phyloP scores from a whole-genome alignment of 2,329 filamentous ascomycete genomes.

The Leptodontidium sp. region DNA sequence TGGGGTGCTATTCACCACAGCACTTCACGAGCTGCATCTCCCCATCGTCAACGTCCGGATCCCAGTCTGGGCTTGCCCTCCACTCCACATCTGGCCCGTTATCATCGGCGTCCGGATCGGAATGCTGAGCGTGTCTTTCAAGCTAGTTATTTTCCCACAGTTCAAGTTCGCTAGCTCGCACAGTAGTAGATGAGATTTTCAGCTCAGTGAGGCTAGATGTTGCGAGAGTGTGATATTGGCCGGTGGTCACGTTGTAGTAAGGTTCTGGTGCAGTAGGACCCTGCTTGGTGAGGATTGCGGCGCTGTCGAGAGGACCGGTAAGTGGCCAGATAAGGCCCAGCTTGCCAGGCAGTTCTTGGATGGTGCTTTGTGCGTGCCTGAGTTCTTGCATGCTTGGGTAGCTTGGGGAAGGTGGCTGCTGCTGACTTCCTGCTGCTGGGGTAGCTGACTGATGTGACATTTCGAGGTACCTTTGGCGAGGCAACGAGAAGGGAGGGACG shows the following conservation, averaged over 20 bases:
- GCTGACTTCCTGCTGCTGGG: neutral
- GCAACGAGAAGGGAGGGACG: neutral
- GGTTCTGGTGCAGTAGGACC: neutral
- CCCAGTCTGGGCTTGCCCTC: slow-evolving; percentile 10
- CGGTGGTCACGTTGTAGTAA: neutral
- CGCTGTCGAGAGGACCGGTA: neutral
- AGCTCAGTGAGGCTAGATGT: too few relatives aligned
- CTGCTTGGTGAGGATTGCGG: slow-evolving; percentile 7
- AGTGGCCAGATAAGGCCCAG: slow-evolving; percentile 1
- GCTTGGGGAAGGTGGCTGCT: neutral
- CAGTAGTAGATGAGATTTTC: too few relatives aligned
- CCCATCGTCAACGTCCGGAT: slow-evolving; percentile 9
- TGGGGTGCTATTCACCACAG: slow-evolving; percentile 2
- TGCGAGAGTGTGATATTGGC: too few relatives aligned
- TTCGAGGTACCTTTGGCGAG: neutral
- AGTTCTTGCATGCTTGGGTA: slow-evolving; percentile 6
- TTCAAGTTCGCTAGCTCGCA: too few relatives aligned
- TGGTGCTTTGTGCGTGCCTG: neutral
- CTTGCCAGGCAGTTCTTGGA: neutral
- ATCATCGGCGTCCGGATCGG: too few relatives aligned
- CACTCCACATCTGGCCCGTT: neutral
- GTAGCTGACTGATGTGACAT: neutral
- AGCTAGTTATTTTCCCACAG: too few relatives aligned
- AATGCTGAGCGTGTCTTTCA: too few relatives aligned
- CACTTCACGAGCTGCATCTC: slow-evolving; percentile 11